Conservation (phyloP, 1,284 basidiomycete genomes). For the Cerioporus squamosus region DNA sequence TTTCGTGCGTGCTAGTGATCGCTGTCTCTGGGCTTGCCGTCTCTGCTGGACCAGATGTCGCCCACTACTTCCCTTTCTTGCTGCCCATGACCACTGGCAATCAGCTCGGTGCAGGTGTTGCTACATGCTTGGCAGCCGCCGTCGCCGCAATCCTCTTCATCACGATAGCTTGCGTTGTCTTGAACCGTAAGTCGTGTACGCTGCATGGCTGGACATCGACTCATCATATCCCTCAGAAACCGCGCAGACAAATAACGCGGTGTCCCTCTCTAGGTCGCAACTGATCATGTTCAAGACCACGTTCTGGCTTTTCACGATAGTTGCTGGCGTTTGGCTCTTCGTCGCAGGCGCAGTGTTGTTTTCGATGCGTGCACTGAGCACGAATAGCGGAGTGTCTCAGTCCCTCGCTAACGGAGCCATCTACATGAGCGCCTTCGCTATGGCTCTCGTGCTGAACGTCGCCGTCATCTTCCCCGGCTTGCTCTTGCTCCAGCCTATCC, state of each 20-base stretch:
- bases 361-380: conserved; percentile 60
- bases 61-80: conserved; percentile 72
- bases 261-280: conserved; percentile 65
- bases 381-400: conserved; percentile 41
- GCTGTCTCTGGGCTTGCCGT: conserved; percentile 72
- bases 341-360: conserved; percentile 70
- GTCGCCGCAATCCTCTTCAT: conserved; percentile 63
- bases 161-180: conserved; percentile 50
- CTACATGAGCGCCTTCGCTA: conserved; percentile 67
- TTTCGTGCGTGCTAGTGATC: conserved; percentile 51
- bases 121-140: conserved; percentile 69
- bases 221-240: conserved; percentile 41
- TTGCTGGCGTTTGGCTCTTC: conserved; percentile 66
- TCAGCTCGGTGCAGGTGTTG: conserved; percentile 63
- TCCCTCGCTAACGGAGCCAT: conserved; percentile 72
- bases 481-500: conserved; percentile 69
- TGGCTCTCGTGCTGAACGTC: conserved; percentile 68
- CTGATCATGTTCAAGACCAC: conserved; percentile 68
- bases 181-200: conserved; percentile 56
- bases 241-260: conserved; percentile 53
- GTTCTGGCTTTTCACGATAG: conserved; percentile 63
- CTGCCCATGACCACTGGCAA: conserved; percentile 51
- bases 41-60: conserved; percentile 70
- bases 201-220: background rate
- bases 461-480: conserved; percentile 74